Conservation (phyloP, 257 asterid genomes). For the Solanum lignicaule region DNA sequence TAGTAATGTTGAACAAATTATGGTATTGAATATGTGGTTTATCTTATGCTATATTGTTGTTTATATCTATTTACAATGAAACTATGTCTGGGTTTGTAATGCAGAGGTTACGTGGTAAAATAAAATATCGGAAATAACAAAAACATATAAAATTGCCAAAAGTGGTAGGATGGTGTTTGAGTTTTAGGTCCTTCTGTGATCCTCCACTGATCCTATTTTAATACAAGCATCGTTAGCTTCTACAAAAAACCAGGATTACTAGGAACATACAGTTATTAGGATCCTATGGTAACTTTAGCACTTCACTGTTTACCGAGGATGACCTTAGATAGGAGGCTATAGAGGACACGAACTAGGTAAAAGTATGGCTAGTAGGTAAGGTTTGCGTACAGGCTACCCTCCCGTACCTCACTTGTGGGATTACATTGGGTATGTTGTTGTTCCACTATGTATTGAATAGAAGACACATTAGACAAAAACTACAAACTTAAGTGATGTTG, state of each 20-base stretch:
- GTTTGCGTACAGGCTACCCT: background rate
- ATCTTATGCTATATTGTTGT: background rate
- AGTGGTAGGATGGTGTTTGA: background rate
- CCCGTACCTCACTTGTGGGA: background rate
- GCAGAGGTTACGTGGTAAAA: background rate
- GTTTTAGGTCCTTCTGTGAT: background rate
- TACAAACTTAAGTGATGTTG: background rate
- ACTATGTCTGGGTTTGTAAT: background rate
- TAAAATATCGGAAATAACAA: background rate
- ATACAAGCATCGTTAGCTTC: background rate
- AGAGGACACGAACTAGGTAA: background rate
- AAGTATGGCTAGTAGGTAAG: background rate
- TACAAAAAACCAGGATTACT: background rate
- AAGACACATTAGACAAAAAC: background rate
- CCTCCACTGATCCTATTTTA: background rate
- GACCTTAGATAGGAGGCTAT: background rate
- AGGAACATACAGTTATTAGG: background rate
- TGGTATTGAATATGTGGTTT: background rate
- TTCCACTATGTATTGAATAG: background rate
- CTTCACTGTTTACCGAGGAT: background rate
- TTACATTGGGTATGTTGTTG: background rate
- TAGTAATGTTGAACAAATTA: background rate
- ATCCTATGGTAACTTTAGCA: background rate
- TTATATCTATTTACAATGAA: background rate
- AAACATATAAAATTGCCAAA: background rate